phyloP scores from a whole-genome alignment of 805 yeast genomes.

The Blastobotrys robertii region DNA sequence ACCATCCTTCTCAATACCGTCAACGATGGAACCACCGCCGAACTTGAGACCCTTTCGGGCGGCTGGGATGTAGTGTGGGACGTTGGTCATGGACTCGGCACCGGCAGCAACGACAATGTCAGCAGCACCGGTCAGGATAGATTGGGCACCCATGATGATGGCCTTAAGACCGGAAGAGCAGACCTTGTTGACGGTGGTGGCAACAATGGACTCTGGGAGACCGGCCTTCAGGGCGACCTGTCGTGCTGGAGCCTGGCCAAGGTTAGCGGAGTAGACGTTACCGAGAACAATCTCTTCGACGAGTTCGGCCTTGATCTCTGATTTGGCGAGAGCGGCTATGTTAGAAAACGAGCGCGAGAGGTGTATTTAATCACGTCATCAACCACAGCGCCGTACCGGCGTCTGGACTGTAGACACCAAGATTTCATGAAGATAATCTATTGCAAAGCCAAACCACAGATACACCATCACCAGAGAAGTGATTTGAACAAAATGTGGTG shows the following conservation, averaged over 20 bases:
- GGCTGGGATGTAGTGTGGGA: conserved; percentile 82
- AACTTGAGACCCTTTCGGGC: conserved; percentile 86
- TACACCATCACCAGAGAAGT: too few relatives aligned
- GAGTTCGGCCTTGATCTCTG: conserved; percentile 62
- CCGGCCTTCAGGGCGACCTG: conserved; percentile 94
- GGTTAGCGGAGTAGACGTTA: conserved; percentile 83
- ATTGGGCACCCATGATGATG: conserved; percentile 81
- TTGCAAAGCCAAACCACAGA: too few relatives aligned
- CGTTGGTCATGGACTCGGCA: conserved; percentile 93
- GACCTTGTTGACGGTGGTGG: conserved; percentile 90
- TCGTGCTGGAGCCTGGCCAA: conserved; percentile 97
- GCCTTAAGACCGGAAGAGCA: conserved; percentile 96
- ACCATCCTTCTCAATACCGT: conserved; percentile 90
- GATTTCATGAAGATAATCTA: too few relatives aligned
- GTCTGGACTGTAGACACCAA: too few relatives aligned
- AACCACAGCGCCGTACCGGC: too few relatives aligned
- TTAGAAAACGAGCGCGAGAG: conserved; percentile 4
- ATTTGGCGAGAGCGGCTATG: conserved; percentile 59
- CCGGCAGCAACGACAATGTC: conserved; percentile 96
- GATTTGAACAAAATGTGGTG: too few relatives aligned
- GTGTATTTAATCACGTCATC: too few relatives aligned
- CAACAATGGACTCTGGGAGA: conserved; percentile 65
- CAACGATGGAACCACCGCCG: conserved; percentile 72
- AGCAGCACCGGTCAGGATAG: conserved; percentile 78
- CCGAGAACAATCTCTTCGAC: conserved; percentile 92